phyloP scores from a whole-genome alignment of 169 alveolate species.

The Cryptosporidium meleagridis region DNA sequence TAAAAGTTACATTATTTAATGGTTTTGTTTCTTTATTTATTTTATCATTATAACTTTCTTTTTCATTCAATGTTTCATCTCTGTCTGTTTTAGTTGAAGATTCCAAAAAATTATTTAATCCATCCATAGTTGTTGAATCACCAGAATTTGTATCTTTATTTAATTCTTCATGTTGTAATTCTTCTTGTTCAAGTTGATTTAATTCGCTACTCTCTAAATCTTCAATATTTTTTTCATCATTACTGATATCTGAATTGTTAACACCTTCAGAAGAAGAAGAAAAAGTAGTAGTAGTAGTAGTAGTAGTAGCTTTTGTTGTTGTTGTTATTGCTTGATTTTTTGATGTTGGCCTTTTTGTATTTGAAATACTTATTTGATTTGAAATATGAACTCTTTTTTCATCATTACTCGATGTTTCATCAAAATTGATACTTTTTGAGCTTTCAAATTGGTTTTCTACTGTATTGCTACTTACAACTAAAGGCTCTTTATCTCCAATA shows the following conservation, averaged over 20 bases:
- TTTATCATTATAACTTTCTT: too few species aligned
- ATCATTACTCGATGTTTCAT: neutral
- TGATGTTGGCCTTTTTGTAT: neutral
- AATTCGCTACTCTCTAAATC: neutral
- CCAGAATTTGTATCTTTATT: too few species aligned
- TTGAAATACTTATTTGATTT: neutral
- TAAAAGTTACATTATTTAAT: too few species aligned
- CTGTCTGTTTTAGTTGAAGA: too few species aligned
- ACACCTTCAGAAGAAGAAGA: too few species aligned
- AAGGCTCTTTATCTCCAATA: constrained; percentile 61
- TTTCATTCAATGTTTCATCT: too few species aligned
- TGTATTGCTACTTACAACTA: constrained; percentile 5
- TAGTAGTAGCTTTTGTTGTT: neutral
- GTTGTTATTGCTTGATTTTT: neutral
- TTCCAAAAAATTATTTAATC: neutral
- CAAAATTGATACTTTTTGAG: neutral
- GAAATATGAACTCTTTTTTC: neutral
- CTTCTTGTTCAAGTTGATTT: neutral
- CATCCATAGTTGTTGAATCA: neutral
- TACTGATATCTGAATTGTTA: too few species aligned
- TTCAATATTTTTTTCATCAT: too few species aligned
- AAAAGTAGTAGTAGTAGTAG: constrained; percentile 27
- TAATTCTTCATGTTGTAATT: neutral
- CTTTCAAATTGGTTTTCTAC: neutral
- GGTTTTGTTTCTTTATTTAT: too few species aligned